Percentiles rank a stretch among this genome's conserved stretches.
Conservation (phyloP, 345 rosid species). For the Cochlearia excelsa region DNA sequence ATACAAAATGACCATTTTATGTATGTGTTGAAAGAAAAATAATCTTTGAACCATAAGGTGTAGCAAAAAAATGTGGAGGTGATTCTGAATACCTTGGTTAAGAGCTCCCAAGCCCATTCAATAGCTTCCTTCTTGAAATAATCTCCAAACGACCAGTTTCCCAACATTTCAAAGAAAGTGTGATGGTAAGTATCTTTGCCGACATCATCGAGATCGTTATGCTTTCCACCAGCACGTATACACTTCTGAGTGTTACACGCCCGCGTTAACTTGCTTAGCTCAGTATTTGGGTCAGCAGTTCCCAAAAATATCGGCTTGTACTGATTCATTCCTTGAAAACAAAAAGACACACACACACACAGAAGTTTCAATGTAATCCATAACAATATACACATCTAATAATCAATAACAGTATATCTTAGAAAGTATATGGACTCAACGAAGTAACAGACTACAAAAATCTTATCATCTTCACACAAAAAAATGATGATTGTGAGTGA, state of each 20-base stretch:
- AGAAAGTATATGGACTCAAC: no score
- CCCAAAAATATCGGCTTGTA: slow-evolving; percentile 90
- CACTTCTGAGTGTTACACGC: slow-evolving; percentile 96
- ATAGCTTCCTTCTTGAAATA: slow-evolving; percentile 95
- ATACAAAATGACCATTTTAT: not conserved
- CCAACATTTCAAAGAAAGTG: slow-evolving; percentile 99
- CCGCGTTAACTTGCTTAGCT: slow-evolving; percentile 66
- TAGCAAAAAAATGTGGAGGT: not conserved
- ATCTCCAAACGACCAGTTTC: slow-evolving; percentile 98
- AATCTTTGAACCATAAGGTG: not conserved
- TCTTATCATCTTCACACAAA: no score
- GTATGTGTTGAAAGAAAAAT: not conserved
- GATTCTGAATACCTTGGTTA: slow-evolving; percentile 51
- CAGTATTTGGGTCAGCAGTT: slow-evolving; percentile 77
- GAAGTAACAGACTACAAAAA: no score
- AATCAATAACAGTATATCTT: no score
- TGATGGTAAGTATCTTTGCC: slow-evolving; percentile 99
- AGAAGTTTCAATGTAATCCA: slow-evolving; percentile 6
- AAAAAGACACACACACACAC: slow-evolving; percentile 14
- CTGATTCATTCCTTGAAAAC: slow-evolving; percentile 83
- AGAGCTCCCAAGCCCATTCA: slow-evolving; percentile 97
- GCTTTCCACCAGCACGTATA: slow-evolving; percentile 97
- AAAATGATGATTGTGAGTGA: no score
- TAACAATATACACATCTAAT: no score
- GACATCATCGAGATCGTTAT: slow-evolving; percentile 95